A percentile compares a stretch with the other conserved stretches of the same genome.
Conservation (phyloP, 805 yeast species). For the Cyberlindnera euphorbiiphila region DNA sequence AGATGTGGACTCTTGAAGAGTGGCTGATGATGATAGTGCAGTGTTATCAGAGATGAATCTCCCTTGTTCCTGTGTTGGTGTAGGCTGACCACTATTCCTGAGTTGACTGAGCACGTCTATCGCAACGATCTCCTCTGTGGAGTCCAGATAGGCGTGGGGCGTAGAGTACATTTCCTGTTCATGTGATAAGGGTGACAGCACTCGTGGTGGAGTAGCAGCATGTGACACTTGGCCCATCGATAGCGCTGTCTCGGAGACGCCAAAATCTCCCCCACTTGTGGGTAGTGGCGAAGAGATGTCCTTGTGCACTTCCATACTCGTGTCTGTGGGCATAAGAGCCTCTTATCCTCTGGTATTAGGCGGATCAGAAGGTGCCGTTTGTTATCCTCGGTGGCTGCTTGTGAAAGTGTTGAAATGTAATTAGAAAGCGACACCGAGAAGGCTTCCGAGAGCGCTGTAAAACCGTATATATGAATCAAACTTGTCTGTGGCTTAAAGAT, state of each 20-base stretch:
- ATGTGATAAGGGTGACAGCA: slow-evolving; percentile 11
- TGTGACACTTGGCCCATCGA: slow-evolving; percentile 6
- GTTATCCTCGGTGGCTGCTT: no score
- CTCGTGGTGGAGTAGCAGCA: slow-evolving; percentile 7
- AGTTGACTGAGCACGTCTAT: slow-evolving; percentile 25
- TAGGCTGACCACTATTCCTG: slow-evolving; percentile 22
- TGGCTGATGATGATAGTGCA: background rate
- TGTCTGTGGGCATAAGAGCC: no score
- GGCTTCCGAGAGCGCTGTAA: no score
- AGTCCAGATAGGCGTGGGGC: slow-evolving; percentile 2
- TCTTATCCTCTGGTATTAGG: no score
- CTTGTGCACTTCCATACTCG: slow-evolving; percentile 1
- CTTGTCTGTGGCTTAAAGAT: no score
- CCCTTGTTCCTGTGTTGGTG: slow-evolving; percentile 8
- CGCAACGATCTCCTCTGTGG: slow-evolving; percentile 20
- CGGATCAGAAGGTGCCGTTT: no score
- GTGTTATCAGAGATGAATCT: background rate
- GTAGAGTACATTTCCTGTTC: slow-evolving; percentile 7
- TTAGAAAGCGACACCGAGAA: no score
- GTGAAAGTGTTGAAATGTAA: no score
- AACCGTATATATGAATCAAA: no score
- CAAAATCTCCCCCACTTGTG: no score
- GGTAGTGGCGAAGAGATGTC: background rate
- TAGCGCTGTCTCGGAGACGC: no score
- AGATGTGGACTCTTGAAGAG: background rate